phyloP scores from a whole-genome alignment of 176 grass and related monocot species.

The Paspalum vaginatum region DNA sequence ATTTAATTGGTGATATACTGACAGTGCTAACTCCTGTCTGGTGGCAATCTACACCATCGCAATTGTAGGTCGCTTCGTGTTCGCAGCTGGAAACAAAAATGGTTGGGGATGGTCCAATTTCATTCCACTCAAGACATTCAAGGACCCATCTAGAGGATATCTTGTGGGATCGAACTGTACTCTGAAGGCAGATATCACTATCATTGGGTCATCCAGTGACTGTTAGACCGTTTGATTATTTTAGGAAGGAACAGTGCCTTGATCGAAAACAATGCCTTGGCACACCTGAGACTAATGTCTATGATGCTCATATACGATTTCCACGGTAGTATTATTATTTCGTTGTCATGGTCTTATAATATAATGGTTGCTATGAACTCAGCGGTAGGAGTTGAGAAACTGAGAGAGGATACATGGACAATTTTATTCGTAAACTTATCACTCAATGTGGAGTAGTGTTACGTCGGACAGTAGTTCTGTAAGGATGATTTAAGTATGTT shows the following conservation, averaged over 20 bases:
- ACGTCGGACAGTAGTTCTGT: neutral
- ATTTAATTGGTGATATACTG: neutral
- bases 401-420: too few relatives aligned
- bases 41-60: neutral
- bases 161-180: constrained; percentile 24
- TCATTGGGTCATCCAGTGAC: constrained; percentile 38
- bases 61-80: neutral
- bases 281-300: neutral
- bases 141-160: constrained; percentile 8
- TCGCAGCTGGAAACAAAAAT: neutral
- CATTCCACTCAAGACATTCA: constrained; percentile 6
- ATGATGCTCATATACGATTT: neutral
- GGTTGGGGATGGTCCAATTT: constrained; percentile 35
- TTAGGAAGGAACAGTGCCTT: constrained; percentile 19
- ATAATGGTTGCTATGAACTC: too few relatives aligned
- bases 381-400: too few relatives aligned
- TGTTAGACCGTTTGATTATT: neutral
- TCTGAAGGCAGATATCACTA: constrained; percentile 24
- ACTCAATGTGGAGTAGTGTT: neutral
- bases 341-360: neutral
- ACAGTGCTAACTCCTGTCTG: neutral
- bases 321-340: neutral
- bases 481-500: neutral
- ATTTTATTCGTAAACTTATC: too few relatives aligned
- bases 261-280: neutral